Conservation (phyloP, 768 basidiomycete genomes). For the Suillus occidentalis region DNA sequence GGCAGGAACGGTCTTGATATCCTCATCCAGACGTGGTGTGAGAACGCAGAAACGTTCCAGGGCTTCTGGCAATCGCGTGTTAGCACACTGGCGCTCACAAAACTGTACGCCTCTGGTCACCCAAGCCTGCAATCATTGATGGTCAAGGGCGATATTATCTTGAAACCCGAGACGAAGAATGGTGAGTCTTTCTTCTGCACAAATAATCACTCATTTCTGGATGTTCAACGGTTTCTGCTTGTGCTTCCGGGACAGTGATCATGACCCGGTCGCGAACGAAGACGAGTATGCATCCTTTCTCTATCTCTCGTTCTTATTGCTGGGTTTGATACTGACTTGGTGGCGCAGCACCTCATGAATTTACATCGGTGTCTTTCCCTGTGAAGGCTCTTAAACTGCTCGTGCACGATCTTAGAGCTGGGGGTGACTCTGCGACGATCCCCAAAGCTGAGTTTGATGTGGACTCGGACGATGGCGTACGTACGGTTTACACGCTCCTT, state of each 20-base stretch:
- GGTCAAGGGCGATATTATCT: constrained; percentile 92
- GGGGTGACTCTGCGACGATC: constrained; percentile 70
- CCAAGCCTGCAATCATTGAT: constrained; percentile 62
- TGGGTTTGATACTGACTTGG: constrained; percentile 20
- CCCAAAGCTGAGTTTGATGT: constrained; percentile 58
- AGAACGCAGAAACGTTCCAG: constrained; percentile 92
- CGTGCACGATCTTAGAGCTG: constrained; percentile 78
- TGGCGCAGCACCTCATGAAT: constrained; percentile 76
- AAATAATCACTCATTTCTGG: constrained; percentile 9
- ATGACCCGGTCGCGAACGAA: constrained; percentile 94
- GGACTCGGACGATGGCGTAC: constrained; percentile 77
- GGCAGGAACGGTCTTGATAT: constrained; percentile 76
- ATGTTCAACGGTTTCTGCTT: constrained; percentile 20
- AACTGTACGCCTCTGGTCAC: constrained; percentile 68
- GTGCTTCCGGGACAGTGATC: constrained; percentile 62
- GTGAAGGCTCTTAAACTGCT: constrained; percentile 91
- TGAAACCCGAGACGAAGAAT: constrained; percentile 76
- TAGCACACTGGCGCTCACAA: constrained; percentile 78
- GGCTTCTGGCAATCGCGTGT: constrained; percentile 92
- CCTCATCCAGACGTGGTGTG: constrained; percentile 91
- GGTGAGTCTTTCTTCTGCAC: constrained; percentile 50
- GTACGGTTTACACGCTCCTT: constrained; percentile 17
- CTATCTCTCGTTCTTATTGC: constrained; percentile 14
- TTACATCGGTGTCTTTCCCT: constrained; percentile 83
- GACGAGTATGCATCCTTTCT: constrained; percentile 56